Percentiles rank a stretch among this genome's conserved stretches.
phyloP scores from a whole-genome alignment of 2,329 filamentous ascomycete species.

The Aspergillus neotritici region DNA sequence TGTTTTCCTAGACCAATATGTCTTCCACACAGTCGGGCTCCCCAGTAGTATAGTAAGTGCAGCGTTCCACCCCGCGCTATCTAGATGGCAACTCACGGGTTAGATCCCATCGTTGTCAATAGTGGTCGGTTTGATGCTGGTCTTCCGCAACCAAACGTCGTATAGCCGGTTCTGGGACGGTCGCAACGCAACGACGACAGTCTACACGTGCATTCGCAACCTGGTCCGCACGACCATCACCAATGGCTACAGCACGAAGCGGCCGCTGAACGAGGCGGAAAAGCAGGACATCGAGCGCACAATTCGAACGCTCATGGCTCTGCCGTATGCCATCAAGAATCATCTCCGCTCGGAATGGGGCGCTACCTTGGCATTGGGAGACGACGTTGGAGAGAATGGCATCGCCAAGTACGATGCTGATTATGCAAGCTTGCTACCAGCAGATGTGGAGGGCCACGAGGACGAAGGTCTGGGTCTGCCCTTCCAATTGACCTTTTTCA shows the following conservation, averaged over 20 bases:
- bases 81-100: too few relatives aligned
- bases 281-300: conserved; percentile 54
- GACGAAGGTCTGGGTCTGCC: conserved; percentile 55
- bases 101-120: conserved; percentile 58
- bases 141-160: conserved; percentile 60
- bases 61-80: not conserved
- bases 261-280: conserved; percentile 39
- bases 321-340: conserved; percentile 60
- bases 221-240: conserved; percentile 53
- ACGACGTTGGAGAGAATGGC: conserved; percentile 26
- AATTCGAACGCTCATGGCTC: conserved; percentile 54
- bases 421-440: conserved; percentile 48
- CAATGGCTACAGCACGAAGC: conserved; percentile 36
- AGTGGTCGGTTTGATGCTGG: conserved; percentile 62
- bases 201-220: conserved; percentile 56
- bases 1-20: conserved; percentile 52
- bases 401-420: conserved; percentile 39
- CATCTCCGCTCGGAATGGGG: conserved; percentile 60
- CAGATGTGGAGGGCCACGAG: conserved; percentile 50
- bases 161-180: conserved; percentile 63
- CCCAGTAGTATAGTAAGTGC: conserved; percentile 51
- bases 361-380: conserved; percentile 36
- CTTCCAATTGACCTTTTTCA: conserved; percentile 55
- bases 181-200: conserved; percentile 51
- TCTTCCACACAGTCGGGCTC: conserved; percentile 48